phyloP scores from a whole-genome alignment of 345 rosid genomes.

The Rhizophora apiculata region DNA sequence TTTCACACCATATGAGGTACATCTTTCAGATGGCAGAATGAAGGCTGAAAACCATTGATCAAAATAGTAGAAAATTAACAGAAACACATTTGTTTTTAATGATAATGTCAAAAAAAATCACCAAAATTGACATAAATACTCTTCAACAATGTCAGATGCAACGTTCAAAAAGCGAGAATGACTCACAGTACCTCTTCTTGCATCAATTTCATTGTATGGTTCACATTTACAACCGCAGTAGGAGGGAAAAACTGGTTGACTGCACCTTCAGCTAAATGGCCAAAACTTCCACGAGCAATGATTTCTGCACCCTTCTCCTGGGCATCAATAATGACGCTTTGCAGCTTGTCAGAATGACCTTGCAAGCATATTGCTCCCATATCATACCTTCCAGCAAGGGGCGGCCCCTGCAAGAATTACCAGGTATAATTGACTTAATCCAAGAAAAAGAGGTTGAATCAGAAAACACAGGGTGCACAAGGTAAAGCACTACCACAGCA shows the following conservation, averaged over 20 bases:
- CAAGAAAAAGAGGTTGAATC: background rate
- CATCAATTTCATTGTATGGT: slow-evolving; percentile 91
- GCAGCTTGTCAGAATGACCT: slow-evolving; percentile 90
- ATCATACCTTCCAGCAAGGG: slow-evolving; percentile 81
- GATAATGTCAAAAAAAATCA: too few relatives aligned
- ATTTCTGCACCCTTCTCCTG: slow-evolving; percentile 87
- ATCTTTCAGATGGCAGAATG: too few relatives aligned
- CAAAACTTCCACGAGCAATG: slow-evolving; percentile 88
- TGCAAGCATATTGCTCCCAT: slow-evolving; percentile 98
- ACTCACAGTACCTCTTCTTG: slow-evolving; percentile 77
- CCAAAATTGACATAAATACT: background rate
- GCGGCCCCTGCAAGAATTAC: slow-evolving; percentile 70
- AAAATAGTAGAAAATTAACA: too few relatives aligned
- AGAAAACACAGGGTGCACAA: background rate
- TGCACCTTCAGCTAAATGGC: slow-evolving; percentile 84
- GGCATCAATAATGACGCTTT: slow-evolving; percentile 81
- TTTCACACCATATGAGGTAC: too few relatives aligned
- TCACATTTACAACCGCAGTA: slow-evolving; percentile 71
- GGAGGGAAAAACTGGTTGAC: slow-evolving; percentile 97
- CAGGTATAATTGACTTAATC: background rate
- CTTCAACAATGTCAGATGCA: background rate
- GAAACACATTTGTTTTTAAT: too few relatives aligned
- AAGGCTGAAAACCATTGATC: too few relatives aligned
- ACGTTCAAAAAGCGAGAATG: background rate
- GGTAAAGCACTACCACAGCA: background rate